Base-by-base conservation (phyloP, 2,329 filamentous ascomycete genomes). In the Arthrobotrys megalospora region DNA sequence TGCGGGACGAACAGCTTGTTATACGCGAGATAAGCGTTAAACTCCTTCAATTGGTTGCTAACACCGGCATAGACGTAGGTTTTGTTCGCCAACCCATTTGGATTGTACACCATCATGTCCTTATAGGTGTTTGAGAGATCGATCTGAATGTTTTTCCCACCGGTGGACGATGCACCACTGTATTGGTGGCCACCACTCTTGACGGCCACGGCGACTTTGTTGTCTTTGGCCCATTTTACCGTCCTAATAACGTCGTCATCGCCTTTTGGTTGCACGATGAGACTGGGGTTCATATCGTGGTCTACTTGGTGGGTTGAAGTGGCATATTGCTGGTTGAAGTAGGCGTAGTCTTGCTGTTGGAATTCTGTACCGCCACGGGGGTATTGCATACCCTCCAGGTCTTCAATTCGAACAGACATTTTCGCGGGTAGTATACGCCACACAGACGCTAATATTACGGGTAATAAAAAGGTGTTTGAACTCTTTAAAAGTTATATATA, bases 201-300 rank as follows among this genome's bases (percentile, higher is more conserved):
- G 71, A 87, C 84, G 5, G 87, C 85, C 0, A 88, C 83, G 3
- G 85, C 84, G 12, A 86, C 82, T 0, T 84, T 84, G 58, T 85
- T 82, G 1, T 83, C 80, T 45, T 82, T 84, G 1, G 86, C 86
- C 72, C 85, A 86, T 48, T 84, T 83, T 6, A 88, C 80, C 0
- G 84, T 82, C 6, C 80, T 79, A 7, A 83, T 80, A 63, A 88
- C 85, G 55, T 88, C 87, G n/a, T 85, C 80, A 21, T 86, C 84
- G 45, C 82, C 82, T 38, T 84, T 84, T 2, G 86, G 86, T 66
- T 85, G 84, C 0, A 87, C 81, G 48, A 88, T 86, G 28, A 86
- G 81, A 2, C 80, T 84, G 1, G 86, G 86, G 68, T 86, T 82
- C 81, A 87, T 85, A 52, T 86, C 81, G 45, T 85, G 85, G 14